A percentile compares a stretch with the other conserved stretches of the same genome.
phyloP scores from a whole-genome alignment of 2,329 filamentous ascomycete species.

The Alternaria brassicicola region DNA sequence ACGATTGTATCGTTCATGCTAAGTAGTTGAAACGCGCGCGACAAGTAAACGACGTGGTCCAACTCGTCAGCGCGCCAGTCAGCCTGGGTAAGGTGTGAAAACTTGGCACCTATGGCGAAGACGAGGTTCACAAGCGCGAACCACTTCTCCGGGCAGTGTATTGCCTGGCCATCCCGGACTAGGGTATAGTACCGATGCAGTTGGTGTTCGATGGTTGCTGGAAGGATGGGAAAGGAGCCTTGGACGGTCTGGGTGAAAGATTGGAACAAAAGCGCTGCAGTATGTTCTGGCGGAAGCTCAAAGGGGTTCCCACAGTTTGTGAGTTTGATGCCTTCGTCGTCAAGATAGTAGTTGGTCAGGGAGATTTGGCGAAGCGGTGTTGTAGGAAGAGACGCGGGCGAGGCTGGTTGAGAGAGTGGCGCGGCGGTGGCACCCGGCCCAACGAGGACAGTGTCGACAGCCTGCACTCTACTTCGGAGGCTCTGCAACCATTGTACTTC shows the following conservation, averaged over 20 bases:
- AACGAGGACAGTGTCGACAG: constrained; percentile 6
- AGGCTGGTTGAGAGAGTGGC: neutral
- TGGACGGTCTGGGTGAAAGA: constrained; percentile 40
- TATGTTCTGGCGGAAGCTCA: constrained; percentile 19
- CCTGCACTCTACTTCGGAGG: constrained; percentile 11
- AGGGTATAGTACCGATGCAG: constrained; percentile 15
- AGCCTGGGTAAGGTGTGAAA: constrained; percentile 35
- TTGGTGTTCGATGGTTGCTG: constrained; percentile 4
- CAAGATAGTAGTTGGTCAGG: constrained; percentile 29
- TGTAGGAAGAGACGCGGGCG: neutral
- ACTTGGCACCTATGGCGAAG: constrained; percentile 48
- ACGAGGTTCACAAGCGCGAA: constrained; percentile 47
- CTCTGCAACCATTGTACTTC: constrained; percentile 30
- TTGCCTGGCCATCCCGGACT: neutral
- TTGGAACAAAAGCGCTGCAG: constrained; percentile 27
- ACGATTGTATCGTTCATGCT: constrained; percentile 27
- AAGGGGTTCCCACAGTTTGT: constrained; percentile 10
- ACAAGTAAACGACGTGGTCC: constrained; percentile 44
- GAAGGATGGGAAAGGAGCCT: constrained; percentile 32
- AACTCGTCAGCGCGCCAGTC: constrained; percentile 22
- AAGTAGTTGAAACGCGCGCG: constrained; percentile 22
- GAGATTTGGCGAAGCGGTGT: neutral
- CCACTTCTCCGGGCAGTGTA: constrained; percentile 30
- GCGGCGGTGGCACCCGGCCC: neutral
- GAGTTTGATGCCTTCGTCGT: constrained; percentile 27